Evolutionary conservation across 768 basidiomycete genomes (phyloP), one percentile per base, ranked within the genome.

Genomic region (Nidularia sp.): DNA sequence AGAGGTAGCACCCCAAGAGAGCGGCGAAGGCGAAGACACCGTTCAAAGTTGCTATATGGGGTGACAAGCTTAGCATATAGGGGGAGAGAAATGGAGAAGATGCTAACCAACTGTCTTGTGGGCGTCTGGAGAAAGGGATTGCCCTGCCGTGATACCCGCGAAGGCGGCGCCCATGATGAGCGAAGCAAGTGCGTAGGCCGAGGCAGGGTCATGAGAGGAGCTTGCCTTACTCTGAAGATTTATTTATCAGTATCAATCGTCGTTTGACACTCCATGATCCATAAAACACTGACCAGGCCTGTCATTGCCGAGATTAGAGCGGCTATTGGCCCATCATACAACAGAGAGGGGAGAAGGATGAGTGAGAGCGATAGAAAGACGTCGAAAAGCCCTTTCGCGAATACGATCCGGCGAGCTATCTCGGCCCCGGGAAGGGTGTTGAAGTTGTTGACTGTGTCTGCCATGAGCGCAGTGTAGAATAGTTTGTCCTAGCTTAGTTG

Each of bases 301-400:
- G 60, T 62, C 5, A 57, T 18, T 9, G 50, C 50, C 9, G 60
- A 60, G 4, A 61, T 44, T 13, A 52, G n/a, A 9, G 43, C 31
- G 2, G 60, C n/a, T 5, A 62, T 13, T 0, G 51, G 51, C 2
- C 63, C 63, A 44, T 65, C 59, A 34, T 57, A 59, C n/a, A 59
- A 46, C 10, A 63, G 45, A 9, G 53, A 50, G 15, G 65, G 63
- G 45, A 59, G 49, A 46, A 61, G 59, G 4, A 65, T 44, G 2
- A 62, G 55, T 3, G 60, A 60, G 1, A 62, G 42, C 1, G 60
- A 51, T 4, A 65, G 32, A 7, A 60, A 49, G 22, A 61, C 49
- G 44, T 65, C 60, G 34, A 61, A 55, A 7, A 60, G n/a, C 12
- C 63, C 63, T 35, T 65, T 62, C 2, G 51, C 50, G 15, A 65